These are phyloP conservation scores for Chimonanthus praecox DNA, from an alignment of 164 flowering plant species.

Conservation along the genomic window DNA sequence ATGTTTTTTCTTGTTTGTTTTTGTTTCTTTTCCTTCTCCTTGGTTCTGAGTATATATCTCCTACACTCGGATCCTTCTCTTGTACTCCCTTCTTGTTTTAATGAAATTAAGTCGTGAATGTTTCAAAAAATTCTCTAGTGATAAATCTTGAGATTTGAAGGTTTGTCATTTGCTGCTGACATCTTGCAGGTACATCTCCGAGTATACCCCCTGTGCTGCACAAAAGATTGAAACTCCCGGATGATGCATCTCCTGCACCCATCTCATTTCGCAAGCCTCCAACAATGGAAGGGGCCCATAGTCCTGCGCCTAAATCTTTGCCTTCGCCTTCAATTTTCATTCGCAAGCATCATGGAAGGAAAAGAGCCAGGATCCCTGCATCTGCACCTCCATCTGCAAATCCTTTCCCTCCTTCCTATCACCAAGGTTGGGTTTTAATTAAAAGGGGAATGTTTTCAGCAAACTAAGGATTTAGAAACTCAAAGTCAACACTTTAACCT, in stretches of 20 bases:
- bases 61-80: no score
- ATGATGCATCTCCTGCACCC: not conserved
- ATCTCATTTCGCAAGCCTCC: slow-evolving; percentile 3
- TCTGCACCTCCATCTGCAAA: slow-evolving; percentile 28
- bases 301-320: slow-evolving; percentile 28
- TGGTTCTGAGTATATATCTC: no score
- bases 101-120: no score
- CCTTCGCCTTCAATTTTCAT: slow-evolving; percentile 28
- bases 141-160: not conserved
- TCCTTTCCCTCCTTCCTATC: slow-evolving; percentile 23
- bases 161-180: not conserved
- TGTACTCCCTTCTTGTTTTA: no score
- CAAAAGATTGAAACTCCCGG: slow-evolving; percentile 12
- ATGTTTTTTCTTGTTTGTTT: not conserved
- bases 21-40: not conserved
- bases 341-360: slow-evolving; percentile 30
- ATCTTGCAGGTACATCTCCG: slow-evolving; percentile 23
- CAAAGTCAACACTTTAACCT: not conserved
- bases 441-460: not conserved
- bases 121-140: not conserved
- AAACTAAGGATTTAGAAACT: not conserved
- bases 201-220: slow-evolving; percentile 30
- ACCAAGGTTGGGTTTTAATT: slow-evolving; percentile 33
- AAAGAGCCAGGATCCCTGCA: slow-evolving; percentile 23
- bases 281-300: slow-evolving; percentile 7